Conservation (phyloP, 2,329 filamentous ascomycete species). For the Tolypocladium nubicola region DNA sequence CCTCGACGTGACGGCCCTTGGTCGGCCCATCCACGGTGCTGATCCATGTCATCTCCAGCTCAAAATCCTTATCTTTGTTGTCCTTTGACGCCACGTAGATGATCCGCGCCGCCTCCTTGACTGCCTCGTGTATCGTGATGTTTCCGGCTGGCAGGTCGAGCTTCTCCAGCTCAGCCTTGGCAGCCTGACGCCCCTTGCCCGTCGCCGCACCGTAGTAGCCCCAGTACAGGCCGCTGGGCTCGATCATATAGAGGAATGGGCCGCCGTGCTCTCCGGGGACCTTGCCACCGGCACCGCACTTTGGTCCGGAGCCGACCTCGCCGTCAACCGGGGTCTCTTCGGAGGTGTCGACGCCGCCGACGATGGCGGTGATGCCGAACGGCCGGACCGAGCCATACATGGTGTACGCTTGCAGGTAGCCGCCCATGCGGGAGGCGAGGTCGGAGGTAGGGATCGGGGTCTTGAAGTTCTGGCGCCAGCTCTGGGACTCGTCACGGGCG, state of each 20-base stretch:
- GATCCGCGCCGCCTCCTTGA: conserved; percentile 94
- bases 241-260: conserved; percentile 96
- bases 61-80: conserved; percentile 99
- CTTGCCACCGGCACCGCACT: conserved; percentile 75
- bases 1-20: conserved; percentile 85
- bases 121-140: conserved; percentile 72
- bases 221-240: conserved; percentile 95
- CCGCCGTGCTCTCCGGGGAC: conserved; percentile 67
- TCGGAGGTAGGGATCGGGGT: conserved; percentile 81
- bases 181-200: conserved; percentile 90
- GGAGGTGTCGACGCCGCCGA: conserved; percentile 89
- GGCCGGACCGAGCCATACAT: conserved; percentile 94
- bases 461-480: conserved; percentile 92
- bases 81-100: conserved; percentile 97
- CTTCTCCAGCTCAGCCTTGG: conserved; percentile 98
- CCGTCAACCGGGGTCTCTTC: conserved; percentile 78
- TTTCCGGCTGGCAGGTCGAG: conserved; percentile 71
- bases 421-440: conserved; percentile 85
- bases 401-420: conserved; percentile 94
- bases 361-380: conserved; percentile 90
- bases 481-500: conserved; percentile 84
- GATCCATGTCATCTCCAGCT: conserved; percentile 99
- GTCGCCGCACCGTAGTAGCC: conserved; percentile 97
- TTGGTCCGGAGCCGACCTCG: conserved; percentile 75
- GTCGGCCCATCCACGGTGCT: conserved; percentile 76